Conservation (phyloP, 2,329 filamentous ascomycete genomes). For the Cladophialophora yegresii region DNA sequence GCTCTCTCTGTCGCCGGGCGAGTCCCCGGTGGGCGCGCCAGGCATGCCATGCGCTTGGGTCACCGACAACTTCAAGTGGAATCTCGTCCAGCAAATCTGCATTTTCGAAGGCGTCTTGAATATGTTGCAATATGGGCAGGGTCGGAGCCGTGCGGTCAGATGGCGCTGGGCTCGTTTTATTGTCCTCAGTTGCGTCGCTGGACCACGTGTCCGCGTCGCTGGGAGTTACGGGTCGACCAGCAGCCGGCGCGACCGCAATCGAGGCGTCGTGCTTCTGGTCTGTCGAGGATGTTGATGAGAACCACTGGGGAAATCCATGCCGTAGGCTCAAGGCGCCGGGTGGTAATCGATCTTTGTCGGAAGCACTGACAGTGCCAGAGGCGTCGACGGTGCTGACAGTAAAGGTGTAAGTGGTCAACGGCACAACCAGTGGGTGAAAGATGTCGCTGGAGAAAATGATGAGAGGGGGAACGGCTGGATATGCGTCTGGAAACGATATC, state of each 20-base stretch:
- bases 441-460: constrained; percentile 90
- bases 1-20: constrained; percentile 25
- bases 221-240: background rate
- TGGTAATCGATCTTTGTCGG: constrained; percentile 77
- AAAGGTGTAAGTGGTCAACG: constrained; percentile 92
- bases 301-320: constrained; percentile 91
- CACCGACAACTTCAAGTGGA: constrained; percentile 78
- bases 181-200: background rate
- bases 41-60: constrained; percentile 90
- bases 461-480: constrained; percentile 76
- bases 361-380: constrained; percentile 73
- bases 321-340: constrained; percentile 88
- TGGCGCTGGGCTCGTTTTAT: background rate
- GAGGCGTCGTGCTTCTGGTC: constrained; percentile 44
- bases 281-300: constrained; percentile 56
- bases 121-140: constrained; percentile 63
- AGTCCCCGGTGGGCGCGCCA: constrained; percentile 72
- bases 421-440: constrained; percentile 90
- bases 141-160: constrained; percentile 16
- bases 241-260: constrained; percentile 33
- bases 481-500: constrained; percentile 78
- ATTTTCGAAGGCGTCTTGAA: constrained; percentile 78
- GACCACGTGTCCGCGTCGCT: constrained; percentile 41
- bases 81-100: constrained; percentile 75
- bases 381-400: constrained; percentile 60